Percentiles rank a stretch among this genome's conserved stretches.
Evolutionary conservation across 192 early-diverging fungal species (phyloP).

Genomic region (Polychytrium aggregatum): DNA sequence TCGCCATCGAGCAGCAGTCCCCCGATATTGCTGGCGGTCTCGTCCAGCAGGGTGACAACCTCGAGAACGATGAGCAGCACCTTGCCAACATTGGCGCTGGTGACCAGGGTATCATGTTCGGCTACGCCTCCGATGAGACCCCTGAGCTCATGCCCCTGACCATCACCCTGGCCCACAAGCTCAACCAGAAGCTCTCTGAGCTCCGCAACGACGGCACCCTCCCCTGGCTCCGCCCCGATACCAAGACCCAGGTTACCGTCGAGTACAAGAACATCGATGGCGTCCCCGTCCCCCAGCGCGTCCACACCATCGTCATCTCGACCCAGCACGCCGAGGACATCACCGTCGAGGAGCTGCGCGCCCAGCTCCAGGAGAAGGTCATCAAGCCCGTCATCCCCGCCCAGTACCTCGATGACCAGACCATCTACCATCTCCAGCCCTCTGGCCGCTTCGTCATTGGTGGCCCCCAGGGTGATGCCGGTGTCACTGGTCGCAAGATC

Average conservation of each 20-base stretch:
- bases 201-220: conserved; percentile 84
- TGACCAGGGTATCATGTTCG: conserved; percentile 83
- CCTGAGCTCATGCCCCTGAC: conserved; percentile 99
- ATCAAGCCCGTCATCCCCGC: conserved; percentile 88
- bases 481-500: conserved; percentile 96
- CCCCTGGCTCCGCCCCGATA: conserved; percentile 93
- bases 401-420: conserved; percentile 73
- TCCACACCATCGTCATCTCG: conserved; percentile 96
- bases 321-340: conserved; percentile 92
- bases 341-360: conserved; percentile 70
- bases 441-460: conserved; percentile 99
- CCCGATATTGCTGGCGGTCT: conserved; percentile 98
- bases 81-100: conserved; percentile 98
- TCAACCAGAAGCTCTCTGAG: conserved; percentile 93
- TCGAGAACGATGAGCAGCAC: too few species aligned
- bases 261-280: conserved; percentile 95
- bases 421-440: conserved; percentile 95
- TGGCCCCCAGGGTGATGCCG: conserved; percentile 99
- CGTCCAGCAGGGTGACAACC: conserved; percentile 76
- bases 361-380: conserved; percentile 83
- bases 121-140: conserved; percentile 97
- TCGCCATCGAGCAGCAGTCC: conserved; percentile 99
- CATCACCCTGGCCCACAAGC: conserved; percentile 88
- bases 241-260: conserved; percentile 99
- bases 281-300: conserved; percentile 87